phyloP scores from a whole-genome alignment of 2,329 filamentous ascomycete species.

The Microcyclospora tardicrescens region DNA sequence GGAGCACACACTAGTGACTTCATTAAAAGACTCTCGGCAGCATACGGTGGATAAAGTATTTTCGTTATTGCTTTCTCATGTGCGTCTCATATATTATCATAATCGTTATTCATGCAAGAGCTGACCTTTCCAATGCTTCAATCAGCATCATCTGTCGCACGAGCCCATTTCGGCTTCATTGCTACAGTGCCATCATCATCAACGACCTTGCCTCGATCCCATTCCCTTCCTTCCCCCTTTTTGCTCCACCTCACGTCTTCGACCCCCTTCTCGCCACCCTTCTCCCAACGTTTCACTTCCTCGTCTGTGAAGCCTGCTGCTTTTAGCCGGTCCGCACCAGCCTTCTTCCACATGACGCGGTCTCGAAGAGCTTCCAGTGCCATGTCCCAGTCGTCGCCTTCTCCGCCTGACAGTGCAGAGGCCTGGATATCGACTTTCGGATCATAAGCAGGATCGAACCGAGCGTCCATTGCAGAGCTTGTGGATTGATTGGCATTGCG shows the following conservation, averaged over 20 bases:
- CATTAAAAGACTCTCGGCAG: no score
- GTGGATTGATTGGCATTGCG: conserved; percentile 48
- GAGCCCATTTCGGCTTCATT: conserved; percentile 36
- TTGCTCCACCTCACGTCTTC: conserved; percentile 31
- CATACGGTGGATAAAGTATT: no score
- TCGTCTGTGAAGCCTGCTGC: conserved; percentile 67
- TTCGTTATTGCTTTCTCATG: no score
- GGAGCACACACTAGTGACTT: no score
- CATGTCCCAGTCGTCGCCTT: conserved; percentile 60
- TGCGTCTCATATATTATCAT: no score
- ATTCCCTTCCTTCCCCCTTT: conserved; percentile 46
- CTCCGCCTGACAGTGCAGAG: conserved; percentile 30
- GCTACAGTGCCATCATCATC: conserved; percentile 40
- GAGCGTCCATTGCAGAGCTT: conserved; percentile 60
- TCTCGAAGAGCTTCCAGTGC: conserved; percentile 67
- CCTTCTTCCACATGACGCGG: conserved; percentile 62
- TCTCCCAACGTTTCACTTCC: conserved; percentile 53
- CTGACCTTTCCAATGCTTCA: no score
- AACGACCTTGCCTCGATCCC: conserved; percentile 54
- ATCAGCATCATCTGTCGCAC: no score
- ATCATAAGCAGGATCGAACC: conserved; percentile 58
- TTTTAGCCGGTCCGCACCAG: conserved; percentile 62
- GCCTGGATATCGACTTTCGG: conserved; percentile 43
- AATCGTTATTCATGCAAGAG: no score
- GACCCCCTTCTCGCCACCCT: conserved; percentile 49